Evolutionary conservation across 768 basidiomycete species (phyloP), one percentile per base, ranked within the genome.

Genomic region (Cystofilobasidium ferigula): DNA sequence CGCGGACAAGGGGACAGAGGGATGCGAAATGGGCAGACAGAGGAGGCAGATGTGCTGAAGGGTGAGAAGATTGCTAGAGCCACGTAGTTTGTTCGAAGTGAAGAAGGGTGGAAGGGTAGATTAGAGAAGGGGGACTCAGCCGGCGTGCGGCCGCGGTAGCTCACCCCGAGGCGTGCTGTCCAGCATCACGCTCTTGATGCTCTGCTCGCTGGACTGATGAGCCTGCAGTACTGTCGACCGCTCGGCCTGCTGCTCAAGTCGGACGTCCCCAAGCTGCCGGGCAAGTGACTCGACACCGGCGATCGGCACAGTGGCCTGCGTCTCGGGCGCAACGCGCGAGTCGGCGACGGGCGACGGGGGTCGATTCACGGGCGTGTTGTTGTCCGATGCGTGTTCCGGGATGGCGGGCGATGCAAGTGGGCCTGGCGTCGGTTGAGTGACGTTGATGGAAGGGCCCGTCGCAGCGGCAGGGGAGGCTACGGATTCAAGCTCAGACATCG

Each of bases 261-360:
- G 20, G 5, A 47, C 45, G 22, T 47, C 45, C 30, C 61, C 64
- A 34, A 66, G 64, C 53, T 61, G 64, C 34, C 56, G 58, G 20
- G 51, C 36, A 22, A 66, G 59, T n/a, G 51, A 58, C 18, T 60
- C 59, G 4, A 59, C 47, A 1, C 64, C 64, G 14, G 56, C 54
- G 64, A 53, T 58, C 18, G 64, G 43, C n/a, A 66, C 64, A 51
- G 36, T 59, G 0, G 64, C 53, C 14, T 61, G 59, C 36, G 64
- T 63, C 20, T 51, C 35, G 6, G 62, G 51, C 9, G 48, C 51
- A 1, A 63, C 62, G 1, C 35, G 51, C 1, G 53, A 22, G 40
- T 63, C 57, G 22, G 24, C 32, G 38, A 53, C 26, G 0, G 57
- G 64, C 10, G 64, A 53, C 18, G 64, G 35, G 7, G 64, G 58